A percentile compares a stretch with the other conserved stretches of the same genome.
Evolutionary conservation across 495 filamentous ascomycete genomes (phyloP).

Genomic region (Extremus antarcticus): DNA sequence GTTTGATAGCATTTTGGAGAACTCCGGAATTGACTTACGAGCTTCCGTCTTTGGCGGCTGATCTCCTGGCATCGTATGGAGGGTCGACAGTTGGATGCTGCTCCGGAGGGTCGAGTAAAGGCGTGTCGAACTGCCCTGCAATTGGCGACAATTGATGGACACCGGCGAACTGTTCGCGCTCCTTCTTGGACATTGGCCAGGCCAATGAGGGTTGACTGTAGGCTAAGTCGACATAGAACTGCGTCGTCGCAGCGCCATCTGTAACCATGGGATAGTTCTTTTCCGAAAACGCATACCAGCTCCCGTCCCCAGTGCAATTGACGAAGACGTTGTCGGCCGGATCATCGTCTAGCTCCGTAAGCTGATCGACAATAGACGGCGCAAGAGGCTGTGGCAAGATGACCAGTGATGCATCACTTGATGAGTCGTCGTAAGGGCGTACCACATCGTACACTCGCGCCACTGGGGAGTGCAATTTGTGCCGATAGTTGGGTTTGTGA

Average conservation of each 20-base stretch:
- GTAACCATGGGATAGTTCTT: constrained; percentile 72
- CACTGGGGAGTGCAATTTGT: constrained; percentile 71
- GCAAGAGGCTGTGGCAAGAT: constrained; percentile 76
- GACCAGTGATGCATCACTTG: constrained; percentile 53
- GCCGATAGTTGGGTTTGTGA: constrained; percentile 43
- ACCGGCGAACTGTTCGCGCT: constrained; percentile 15
- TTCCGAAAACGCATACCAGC: constrained; percentile 93
- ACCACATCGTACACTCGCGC: constrained; percentile 86
- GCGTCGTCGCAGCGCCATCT: constrained; percentile 53
- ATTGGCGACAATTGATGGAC: constrained; percentile 38
- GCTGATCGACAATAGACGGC: constrained; percentile 45
- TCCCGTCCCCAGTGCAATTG: constrained; percentile 70
- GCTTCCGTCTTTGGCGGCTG: no score
- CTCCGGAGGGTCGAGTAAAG: constrained; percentile 12
- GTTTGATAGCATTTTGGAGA: no score
- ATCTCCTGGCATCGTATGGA: constrained; percentile 1
- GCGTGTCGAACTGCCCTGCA: background rate
- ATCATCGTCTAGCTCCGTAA: constrained; percentile 44
- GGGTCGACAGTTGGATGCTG: constrained; percentile 11
- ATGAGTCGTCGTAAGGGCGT: constrained; percentile 48
- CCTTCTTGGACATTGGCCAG: constrained; percentile 10
- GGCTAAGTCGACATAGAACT: constrained; percentile 42
- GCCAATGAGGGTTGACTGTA: constrained; percentile 1
- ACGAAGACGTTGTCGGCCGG: constrained; percentile 65
- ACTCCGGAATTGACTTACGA: no score